Percentiles rank a stretch among this genome's conserved stretches.
These are phyloP conservation scores for Fusarium chlamydosporum DNA, from an alignment of 2,329 filamentous ascomycete species.

Conservation along the genomic window DNA sequence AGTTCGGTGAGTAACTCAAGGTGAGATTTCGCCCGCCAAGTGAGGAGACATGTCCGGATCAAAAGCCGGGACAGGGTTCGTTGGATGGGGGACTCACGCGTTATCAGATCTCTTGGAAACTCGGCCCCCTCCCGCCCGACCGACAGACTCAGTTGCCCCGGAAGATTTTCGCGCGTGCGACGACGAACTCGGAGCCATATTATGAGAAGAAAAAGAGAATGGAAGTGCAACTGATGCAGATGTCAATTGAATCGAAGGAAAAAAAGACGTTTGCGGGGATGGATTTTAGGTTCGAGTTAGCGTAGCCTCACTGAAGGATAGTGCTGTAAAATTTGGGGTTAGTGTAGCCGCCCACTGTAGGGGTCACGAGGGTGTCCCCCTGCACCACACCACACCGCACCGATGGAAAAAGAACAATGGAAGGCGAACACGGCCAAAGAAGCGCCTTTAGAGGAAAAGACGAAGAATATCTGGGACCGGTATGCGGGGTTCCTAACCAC, in stretches of 20 bases:
- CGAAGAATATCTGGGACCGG: neutral
- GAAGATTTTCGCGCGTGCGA: conserved; percentile 41
- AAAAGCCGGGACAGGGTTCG: neutral
- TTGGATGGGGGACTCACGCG: conserved; percentile 36
- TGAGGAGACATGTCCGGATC: neutral
- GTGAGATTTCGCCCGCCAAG: neutral
- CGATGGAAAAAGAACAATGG: neutral
- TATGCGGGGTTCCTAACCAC: neutral
- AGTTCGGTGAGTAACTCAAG: neutral
- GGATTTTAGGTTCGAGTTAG: conserved; percentile 15
- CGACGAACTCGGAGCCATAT: conserved; percentile 42
- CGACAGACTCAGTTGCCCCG: conserved; percentile 26
- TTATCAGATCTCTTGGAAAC: conserved; percentile 49
- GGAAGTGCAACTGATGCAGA: conserved; percentile 3
- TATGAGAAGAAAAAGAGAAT: neutral
- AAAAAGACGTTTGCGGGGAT: conserved; percentile 5
- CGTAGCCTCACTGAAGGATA: conserved; percentile 5
- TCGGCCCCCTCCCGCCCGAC: conserved; percentile 33
- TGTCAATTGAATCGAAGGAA: neutral
- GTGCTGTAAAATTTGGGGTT: conserved; percentile 3
- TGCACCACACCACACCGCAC: neutral
- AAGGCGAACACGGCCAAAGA: neutral
- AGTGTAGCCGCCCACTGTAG: conserved; percentile 8
- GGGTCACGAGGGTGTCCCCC: conserved; percentile 14
- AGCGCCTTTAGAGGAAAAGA: neutral